These are phyloP conservation scores for Termitomyces eurrhizus DNA, from an alignment of 768 basidiomycete species.

Conservation along the genomic window DNA sequence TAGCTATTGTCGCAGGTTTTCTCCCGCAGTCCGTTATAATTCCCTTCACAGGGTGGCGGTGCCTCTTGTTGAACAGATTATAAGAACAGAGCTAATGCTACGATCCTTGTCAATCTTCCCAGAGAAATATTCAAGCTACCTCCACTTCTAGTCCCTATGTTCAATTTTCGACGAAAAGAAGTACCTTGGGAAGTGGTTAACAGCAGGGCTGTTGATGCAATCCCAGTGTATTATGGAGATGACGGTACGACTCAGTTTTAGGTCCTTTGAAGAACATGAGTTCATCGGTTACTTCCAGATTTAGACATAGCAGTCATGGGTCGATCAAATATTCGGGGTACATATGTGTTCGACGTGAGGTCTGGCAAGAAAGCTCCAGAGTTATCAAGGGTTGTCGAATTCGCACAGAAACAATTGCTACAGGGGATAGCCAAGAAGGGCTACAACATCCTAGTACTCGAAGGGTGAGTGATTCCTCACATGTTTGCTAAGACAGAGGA, in stretches of 20 bases:
- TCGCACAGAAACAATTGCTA: constrained; percentile 62
- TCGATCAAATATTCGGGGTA: constrained; percentile 50
- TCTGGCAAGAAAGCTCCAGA: constrained; percentile 40
- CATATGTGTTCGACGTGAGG: constrained; percentile 61
- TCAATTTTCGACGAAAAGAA: constrained; percentile 52
- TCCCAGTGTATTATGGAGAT: constrained; percentile 61
- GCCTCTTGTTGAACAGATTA: constrained; percentile 6
- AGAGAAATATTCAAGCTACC: background rate
- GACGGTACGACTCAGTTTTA: constrained; percentile 36
- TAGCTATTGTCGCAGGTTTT: background rate
- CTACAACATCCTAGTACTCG: constrained; percentile 60
- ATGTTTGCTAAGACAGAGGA: background rate
- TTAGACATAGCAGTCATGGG: constrained; percentile 55
- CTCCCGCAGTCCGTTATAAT: constrained; percentile 16
- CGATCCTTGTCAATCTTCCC: constrained; percentile 8
- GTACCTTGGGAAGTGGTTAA: constrained; percentile 78
- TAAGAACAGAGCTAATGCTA: constrained; percentile 11
- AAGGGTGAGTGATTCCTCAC: constrained; percentile 45
- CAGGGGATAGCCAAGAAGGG: constrained; percentile 49
- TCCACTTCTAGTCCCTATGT: constrained; percentile 21
- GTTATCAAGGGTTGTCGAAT: constrained; percentile 50
- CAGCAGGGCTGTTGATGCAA: constrained; percentile 57
- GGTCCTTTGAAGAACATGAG: background rate
- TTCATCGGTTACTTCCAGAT: constrained; percentile 32
- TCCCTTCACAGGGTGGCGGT: constrained; percentile 11